phyloP scores from a whole-genome alignment of 805 yeast species.

The Danielia reshetovae region DNA sequence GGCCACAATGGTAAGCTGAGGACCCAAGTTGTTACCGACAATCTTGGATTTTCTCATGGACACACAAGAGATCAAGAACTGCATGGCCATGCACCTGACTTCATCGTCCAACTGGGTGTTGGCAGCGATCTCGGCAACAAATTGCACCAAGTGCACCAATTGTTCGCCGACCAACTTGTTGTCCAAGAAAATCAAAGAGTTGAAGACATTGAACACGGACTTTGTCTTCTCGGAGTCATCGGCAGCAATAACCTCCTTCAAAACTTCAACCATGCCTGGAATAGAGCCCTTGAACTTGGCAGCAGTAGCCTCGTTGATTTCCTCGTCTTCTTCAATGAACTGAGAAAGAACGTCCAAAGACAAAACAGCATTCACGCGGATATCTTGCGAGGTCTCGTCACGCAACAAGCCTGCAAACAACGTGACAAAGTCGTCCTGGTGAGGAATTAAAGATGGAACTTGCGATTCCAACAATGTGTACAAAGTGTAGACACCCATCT shows the following conservation, averaged over 20 bases:
- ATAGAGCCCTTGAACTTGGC: slow-evolving; percentile 60
- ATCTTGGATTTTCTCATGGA: slow-evolving; percentile 79
- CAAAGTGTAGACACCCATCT: slow-evolving; percentile 78
- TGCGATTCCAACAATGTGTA: slow-evolving; percentile 73
- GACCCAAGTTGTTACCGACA: slow-evolving; percentile 77
- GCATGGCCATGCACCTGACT: slow-evolving; percentile 76
- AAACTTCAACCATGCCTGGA: slow-evolving; percentile 77
- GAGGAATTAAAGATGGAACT: slow-evolving; percentile 52
- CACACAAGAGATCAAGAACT: slow-evolving; percentile 75
- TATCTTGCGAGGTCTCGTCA: slow-evolving; percentile 59
- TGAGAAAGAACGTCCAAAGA: slow-evolving; percentile 72
- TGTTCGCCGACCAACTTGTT: slow-evolving; percentile 74
- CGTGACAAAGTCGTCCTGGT: slow-evolving; percentile 63
- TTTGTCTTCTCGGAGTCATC: slow-evolving; percentile 72
- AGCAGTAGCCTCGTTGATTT: slow-evolving; percentile 41
- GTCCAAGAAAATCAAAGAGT: slow-evolving; percentile 72
- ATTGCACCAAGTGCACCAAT: slow-evolving; percentile 61
- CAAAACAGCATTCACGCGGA: slow-evolving; percentile 78
- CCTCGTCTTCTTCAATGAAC: slow-evolving; percentile 58
- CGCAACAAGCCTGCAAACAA: slow-evolving; percentile 66
- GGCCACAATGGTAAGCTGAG: slow-evolving; percentile 68
- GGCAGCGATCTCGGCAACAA: slow-evolving; percentile 72
- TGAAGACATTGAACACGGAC: slow-evolving; percentile 79
- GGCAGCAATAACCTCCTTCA: slow-evolving; percentile 65
- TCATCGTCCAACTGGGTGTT: slow-evolving; percentile 71